phyloP scores from a whole-genome alignment of 371 early-diverging fungal species.

The Rhizopus sp. region DNA sequence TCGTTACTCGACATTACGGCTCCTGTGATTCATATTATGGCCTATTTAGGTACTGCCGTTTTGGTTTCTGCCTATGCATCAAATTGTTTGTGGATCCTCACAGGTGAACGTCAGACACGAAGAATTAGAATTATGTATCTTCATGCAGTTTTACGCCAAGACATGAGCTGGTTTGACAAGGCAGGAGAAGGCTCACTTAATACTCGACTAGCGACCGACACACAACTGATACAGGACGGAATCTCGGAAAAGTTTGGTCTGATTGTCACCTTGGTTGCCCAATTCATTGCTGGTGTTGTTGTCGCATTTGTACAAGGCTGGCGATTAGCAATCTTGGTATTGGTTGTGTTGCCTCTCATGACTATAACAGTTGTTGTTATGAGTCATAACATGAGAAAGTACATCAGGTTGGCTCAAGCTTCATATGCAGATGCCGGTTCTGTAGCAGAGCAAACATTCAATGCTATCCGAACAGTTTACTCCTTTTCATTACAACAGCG shows the following conservation, averaged over 20 bases:
- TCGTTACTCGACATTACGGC: slow-evolving; percentile 14
- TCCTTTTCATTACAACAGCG: slow-evolving; percentile 81
- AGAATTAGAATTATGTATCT: slow-evolving; percentile 58
- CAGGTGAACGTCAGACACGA: slow-evolving; percentile 36
- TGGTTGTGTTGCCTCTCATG: slow-evolving; percentile 65
- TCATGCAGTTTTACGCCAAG: slow-evolving; percentile 76
- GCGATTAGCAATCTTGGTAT: slow-evolving; percentile 75
- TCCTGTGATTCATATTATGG: slow-evolving; percentile 33
- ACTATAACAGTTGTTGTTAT: slow-evolving; percentile 52
- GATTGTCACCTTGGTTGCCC: slow-evolving; percentile 60
- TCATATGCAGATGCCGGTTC: slow-evolving; percentile 44
- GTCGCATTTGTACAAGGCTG: slow-evolving; percentile 73
- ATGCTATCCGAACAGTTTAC: slow-evolving; percentile 84
- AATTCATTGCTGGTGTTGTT: slow-evolving; percentile 18
- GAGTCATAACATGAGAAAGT: slow-evolving; percentile 62
- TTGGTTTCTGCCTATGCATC: slow-evolving; percentile 34
- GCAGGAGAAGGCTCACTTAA: slow-evolving; percentile 64
- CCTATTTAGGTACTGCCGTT: slow-evolving; percentile 35
- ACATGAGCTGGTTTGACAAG: slow-evolving; percentile 86
- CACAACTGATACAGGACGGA: slow-evolving; percentile 80
- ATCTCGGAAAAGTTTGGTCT: slow-evolving; percentile 82
- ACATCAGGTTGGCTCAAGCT: slow-evolving; percentile 30
- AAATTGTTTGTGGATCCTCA: slow-evolving; percentile 38
- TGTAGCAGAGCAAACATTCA: slow-evolving; percentile 68
- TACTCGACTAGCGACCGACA: slow-evolving; percentile 72